Evolutionary conservation across 1,139 yeast genomes (phyloP).

Genomic region (Yamadazyma dushanensis): DNA sequence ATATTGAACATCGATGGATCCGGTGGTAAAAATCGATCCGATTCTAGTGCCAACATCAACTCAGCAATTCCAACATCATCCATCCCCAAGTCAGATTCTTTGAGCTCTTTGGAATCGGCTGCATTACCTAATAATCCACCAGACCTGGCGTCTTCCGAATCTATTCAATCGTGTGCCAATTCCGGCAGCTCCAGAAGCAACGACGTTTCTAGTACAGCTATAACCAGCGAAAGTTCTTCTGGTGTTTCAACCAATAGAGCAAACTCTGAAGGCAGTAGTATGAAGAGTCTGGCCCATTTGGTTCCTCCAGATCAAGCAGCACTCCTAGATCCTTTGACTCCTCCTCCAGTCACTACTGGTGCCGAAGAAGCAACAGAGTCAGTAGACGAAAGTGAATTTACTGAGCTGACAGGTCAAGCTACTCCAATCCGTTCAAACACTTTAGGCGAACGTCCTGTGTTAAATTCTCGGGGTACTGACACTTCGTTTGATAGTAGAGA

Average conservation of each 20-base stretch:
- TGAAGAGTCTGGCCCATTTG: neutral
- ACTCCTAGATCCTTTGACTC: neutral
- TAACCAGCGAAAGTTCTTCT: constrained; percentile 12
- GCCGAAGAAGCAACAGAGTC: constrained; percentile 1
- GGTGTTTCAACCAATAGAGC: neutral
- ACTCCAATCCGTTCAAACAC: too few species aligned
- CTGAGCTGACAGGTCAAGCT: too few species aligned
- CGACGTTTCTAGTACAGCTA: constrained; percentile 14
- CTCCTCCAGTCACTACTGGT: too few species aligned
- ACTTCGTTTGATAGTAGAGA: neutral
- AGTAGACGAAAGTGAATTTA: neutral
- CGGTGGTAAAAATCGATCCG: neutral
- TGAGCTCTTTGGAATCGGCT: constrained; percentile 4
- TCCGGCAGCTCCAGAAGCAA: constrained; percentile 6
- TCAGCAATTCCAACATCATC: neutral
- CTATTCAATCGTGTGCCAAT: neutral
- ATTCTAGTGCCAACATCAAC: constrained; percentile 2
- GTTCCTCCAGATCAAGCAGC: too few species aligned
- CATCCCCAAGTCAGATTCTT: constrained; percentile 2
- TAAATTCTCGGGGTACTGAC: neutral
- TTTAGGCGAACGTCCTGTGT: neutral
- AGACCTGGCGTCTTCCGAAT: constrained; percentile 1
- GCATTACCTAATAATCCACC: neutral
- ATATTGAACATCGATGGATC: constrained; percentile 1
- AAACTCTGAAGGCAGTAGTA: neutral